A percentile compares a stretch with the other conserved stretches of the same genome.
Evolutionary conservation across 2,329 filamentous ascomycete genomes (phyloP).

Genomic region (Botrytis cinerea): DNA sequence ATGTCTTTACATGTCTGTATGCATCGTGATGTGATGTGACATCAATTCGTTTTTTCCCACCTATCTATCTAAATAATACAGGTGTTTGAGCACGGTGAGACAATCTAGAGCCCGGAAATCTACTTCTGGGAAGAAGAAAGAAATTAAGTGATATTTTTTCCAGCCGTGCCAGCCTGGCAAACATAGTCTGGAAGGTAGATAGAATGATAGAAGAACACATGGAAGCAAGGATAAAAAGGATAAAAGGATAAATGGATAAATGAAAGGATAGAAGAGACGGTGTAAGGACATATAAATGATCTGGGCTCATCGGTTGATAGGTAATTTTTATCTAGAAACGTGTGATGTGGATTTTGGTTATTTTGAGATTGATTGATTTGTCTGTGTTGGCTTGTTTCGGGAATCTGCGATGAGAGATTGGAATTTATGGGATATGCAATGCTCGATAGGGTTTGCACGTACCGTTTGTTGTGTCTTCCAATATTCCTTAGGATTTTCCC

Average conservation of each 20-base stretch:
- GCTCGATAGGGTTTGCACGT: not conserved
- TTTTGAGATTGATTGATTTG: not conserved
- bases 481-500: not conserved
- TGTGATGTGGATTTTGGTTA: not conserved
- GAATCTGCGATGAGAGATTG: constrained; percentile 10
- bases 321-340: not conserved
- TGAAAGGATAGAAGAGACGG: not conserved
- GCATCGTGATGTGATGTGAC: constrained; percentile 14
- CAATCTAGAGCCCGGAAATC: not conserved
- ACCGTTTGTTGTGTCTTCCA: too few species aligned
- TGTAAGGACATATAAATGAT: not conserved
- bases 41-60: not conserved
- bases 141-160: not conserved
- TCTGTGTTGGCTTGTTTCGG: constrained; percentile 6
- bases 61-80: not conserved
- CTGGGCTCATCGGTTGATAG: constrained; percentile 9
- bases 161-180: not conserved
- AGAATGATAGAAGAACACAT: not conserved
- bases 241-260: not conserved
- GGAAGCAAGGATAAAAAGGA: not conserved
- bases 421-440: not conserved
- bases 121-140: not conserved
- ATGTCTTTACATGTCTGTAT: not conserved
- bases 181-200: not conserved
- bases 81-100: not conserved